phyloP scores from a whole-genome alignment of 2,329 filamentous ascomycete genomes.

The Colletotrichum chlorophyti region DNA sequence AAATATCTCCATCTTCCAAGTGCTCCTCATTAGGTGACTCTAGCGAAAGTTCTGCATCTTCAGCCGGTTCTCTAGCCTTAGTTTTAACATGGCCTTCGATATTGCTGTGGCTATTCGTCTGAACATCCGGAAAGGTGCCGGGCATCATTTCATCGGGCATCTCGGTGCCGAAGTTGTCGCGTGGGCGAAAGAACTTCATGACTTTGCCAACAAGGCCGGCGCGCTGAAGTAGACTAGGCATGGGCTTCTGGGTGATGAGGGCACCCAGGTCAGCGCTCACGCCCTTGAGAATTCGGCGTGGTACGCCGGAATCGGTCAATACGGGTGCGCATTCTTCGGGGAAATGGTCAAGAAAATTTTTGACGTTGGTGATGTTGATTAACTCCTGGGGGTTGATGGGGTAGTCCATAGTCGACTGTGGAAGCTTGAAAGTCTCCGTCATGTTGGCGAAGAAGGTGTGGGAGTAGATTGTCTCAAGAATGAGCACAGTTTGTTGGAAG shows the following conservation, averaged over 20 bases:
- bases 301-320: constrained; percentile 10
- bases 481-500: constrained; percentile 11
- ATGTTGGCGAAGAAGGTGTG: constrained; percentile 10
- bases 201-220: constrained; percentile 24
- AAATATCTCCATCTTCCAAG: background rate
- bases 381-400: constrained; percentile 7
- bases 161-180: constrained; percentile 19
- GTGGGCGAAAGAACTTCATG: constrained; percentile 18
- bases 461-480: constrained; percentile 25
- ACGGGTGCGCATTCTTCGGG: constrained; percentile 5
- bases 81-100: too few relatives aligned
- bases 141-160: constrained; percentile 9
- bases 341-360: constrained; percentile 8
- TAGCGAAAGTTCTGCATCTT: background rate
- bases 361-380: constrained; percentile 1
- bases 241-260: constrained; percentile 10
- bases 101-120: background rate
- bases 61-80: background rate
- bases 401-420: constrained; percentile 19
- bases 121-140: constrained; percentile 18
- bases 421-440: constrained; percentile 6
- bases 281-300: constrained; percentile 7
- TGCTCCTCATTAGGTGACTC: background rate
- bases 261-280: constrained; percentile 17
- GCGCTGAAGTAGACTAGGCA: constrained; percentile 19